Evolutionary conservation across 495 filamentous ascomycete genomes (phyloP).

Genomic region (Cercophora samala): DNA sequence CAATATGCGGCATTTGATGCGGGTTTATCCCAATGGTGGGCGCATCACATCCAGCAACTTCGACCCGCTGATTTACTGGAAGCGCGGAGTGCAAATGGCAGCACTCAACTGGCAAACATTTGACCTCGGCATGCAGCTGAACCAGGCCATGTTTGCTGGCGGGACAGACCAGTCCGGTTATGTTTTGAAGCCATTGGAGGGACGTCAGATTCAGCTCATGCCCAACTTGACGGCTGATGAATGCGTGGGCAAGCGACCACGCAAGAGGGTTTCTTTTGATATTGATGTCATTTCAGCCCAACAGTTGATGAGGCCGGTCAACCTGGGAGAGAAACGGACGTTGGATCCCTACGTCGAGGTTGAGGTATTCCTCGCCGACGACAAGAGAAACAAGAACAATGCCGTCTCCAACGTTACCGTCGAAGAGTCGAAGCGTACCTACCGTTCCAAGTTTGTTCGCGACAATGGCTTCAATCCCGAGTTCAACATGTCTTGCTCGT

Average conservation of each 20-base stretch:
- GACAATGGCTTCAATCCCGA: slow-evolving; percentile 90
- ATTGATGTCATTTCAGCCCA: slow-evolving; percentile 92
- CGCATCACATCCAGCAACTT: slow-evolving; percentile 87
- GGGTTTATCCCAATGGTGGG: slow-evolving; percentile 81
- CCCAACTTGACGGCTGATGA: slow-evolving; percentile 44
- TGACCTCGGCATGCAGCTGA: slow-evolving; percentile 89
- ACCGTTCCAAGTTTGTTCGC: slow-evolving; percentile 70
- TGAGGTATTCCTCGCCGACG: slow-evolving; percentile 90
- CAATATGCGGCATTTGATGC: slow-evolving; percentile 87
- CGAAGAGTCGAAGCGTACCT: slow-evolving; percentile 61
- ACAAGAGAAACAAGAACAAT: slow-evolving; percentile 60
- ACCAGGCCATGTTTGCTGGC: slow-evolving; percentile 97
- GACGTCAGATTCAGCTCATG: slow-evolving; percentile 58
- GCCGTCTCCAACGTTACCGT: slow-evolving; percentile 36
- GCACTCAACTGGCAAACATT: slow-evolving; percentile 99
- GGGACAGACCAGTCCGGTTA: slow-evolving; percentile 85
- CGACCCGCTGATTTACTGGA: slow-evolving; percentile 87
- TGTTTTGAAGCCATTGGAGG: slow-evolving; percentile 84
- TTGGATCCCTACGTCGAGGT: slow-evolving; percentile 93
- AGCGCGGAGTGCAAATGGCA: slow-evolving; percentile 92
- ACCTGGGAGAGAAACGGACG: slow-evolving; percentile 62
- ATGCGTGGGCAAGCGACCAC: slow-evolving; percentile 56
- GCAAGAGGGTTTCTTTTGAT: slow-evolving; percentile 75
- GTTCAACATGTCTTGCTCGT: slow-evolving; percentile 67
- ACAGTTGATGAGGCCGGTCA: slow-evolving; percentile 80